Percentiles rank a stretch among this genome's conserved stretches.
Conservation (phyloP, 1,284 basidiomycete genomes). For the Rhodotorula sp. region DNA sequence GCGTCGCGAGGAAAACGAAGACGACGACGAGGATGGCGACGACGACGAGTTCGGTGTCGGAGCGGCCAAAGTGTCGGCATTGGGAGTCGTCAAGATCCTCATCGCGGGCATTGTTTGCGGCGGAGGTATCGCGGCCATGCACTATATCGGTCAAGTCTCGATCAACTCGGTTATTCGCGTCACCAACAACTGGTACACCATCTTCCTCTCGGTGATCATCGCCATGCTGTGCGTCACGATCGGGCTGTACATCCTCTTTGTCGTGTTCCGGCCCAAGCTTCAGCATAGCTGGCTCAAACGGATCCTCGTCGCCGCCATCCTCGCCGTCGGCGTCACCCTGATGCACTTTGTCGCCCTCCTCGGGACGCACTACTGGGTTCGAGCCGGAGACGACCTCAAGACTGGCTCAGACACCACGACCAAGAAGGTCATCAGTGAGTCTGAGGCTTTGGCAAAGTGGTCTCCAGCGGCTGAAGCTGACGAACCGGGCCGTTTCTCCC, state of each 20-base stretch:
- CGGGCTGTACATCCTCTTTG: conserved; percentile 55
- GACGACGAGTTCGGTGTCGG: conserved; percentile 47
- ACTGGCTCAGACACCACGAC: conserved; percentile 17
- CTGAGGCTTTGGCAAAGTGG: not conserved
- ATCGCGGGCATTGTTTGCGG: conserved; percentile 52
- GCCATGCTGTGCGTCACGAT: conserved; percentile 51
- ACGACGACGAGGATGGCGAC: conserved; percentile 24
- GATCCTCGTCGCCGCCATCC: conserved; percentile 50
- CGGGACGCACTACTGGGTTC: conserved; percentile 40
- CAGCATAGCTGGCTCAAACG: conserved; percentile 53
- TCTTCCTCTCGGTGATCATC: conserved; percentile 52
- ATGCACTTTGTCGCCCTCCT: conserved; percentile 50
- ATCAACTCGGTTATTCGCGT: conserved; percentile 52
- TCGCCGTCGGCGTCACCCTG: conserved; percentile 50
- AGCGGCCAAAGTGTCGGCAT: conserved; percentile 47
- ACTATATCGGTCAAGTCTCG: conserved; percentile 54
- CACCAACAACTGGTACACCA: conserved; percentile 49
- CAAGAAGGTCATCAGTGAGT: conserved; percentile 32
- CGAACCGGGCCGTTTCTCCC: not conserved
- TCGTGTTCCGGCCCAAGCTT: conserved; percentile 54
- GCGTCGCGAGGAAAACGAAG: conserved; percentile 36
- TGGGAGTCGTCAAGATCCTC: conserved; percentile 51
- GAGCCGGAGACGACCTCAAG: conserved; percentile 11
- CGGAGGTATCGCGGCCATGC: conserved; percentile 53
- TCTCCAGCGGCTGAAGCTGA: not conserved